These are phyloP conservation scores for Irpex lacteus DNA, from an alignment of 1,284 basidiomycete genomes.

Conservation along the genomic window DNA sequence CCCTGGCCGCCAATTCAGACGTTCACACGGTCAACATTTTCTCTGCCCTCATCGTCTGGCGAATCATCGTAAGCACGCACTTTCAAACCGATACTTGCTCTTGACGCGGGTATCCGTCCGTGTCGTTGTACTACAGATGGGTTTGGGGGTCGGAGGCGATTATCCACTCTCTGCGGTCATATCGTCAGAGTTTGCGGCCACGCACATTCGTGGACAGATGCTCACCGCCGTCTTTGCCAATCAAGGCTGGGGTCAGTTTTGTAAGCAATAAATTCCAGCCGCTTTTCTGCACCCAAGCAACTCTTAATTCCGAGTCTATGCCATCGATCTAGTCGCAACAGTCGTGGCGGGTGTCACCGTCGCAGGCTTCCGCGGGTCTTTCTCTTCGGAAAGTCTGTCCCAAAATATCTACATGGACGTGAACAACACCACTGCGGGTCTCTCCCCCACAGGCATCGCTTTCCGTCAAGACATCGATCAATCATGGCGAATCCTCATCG, in stretches of 20 bases:
- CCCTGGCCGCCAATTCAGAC: constrained; percentile 48
- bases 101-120: not conserved
- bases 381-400: not conserved
- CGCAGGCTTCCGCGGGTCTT: not conserved
- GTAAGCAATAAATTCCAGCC: constrained; percentile 13
- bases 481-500: constrained; percentile 71
- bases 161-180: constrained; percentile 51
- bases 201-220: constrained; percentile 51
- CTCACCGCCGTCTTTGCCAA: constrained; percentile 56
- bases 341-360: constrained; percentile 28
- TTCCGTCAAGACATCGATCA: constrained; percentile 44
- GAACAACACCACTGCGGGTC: not conserved
- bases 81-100: not conserved
- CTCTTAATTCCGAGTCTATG: not conserved
- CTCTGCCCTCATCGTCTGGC: constrained; percentile 57
- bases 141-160: constrained; percentile 54
- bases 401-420: constrained; percentile 17
- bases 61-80: constrained; percentile 37
- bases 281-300: no score
- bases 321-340: constrained; percentile 43
- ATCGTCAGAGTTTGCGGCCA: constrained; percentile 62
- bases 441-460: not conserved
- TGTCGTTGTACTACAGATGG: constrained; percentile 25
- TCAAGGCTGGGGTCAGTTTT: constrained; percentile 51
- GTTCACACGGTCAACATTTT: constrained; percentile 54